Evolutionary conservation across 495 filamentous ascomycete species (phyloP).

Genomic region (Podospora conica): DNA sequence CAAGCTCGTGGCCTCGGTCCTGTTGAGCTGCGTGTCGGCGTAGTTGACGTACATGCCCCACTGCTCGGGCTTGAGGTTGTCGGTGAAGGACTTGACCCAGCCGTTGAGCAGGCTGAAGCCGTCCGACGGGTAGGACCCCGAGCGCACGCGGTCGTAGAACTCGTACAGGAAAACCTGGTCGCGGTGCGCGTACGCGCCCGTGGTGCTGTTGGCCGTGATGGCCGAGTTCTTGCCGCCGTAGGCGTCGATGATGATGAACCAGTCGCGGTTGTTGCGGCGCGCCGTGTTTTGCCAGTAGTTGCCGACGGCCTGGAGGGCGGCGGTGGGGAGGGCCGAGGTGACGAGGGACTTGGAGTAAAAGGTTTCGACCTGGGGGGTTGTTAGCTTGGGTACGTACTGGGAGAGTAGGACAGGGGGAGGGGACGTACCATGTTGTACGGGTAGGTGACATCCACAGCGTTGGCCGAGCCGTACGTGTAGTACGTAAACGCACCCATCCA

Average conservation of each 20-base stretch:
- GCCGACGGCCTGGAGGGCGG: conserved; percentile 30
- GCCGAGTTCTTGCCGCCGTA: conserved; percentile 41
- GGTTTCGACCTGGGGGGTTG: conserved; percentile 35
- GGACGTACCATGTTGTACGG: conserved; percentile 35
- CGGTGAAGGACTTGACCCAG: conserved; percentile 35
- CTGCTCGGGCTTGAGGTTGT: conserved; percentile 22
- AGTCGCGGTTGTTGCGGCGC: conserved; percentile 30
- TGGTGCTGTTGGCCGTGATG: conserved; percentile 28
- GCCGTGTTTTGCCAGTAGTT: conserved; percentile 39
- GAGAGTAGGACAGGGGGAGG: background rate
- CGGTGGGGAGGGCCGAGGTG: conserved; percentile 30
- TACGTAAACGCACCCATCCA: conserved; percentile 39
- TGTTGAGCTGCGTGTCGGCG: conserved; percentile 34
- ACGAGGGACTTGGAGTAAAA: conserved; percentile 43
- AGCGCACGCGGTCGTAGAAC: conserved; percentile 32
- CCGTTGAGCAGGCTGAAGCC: conserved; percentile 35
- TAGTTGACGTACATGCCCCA: conserved; percentile 48
- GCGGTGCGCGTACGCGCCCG: conserved; percentile 33
- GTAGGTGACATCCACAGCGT: conserved; percentile 33
- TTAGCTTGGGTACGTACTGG: background rate
- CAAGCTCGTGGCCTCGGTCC: conserved; percentile 31
- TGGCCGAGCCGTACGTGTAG: conserved; percentile 33
- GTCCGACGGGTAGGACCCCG: conserved; percentile 25
- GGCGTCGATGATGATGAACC: conserved; percentile 42
- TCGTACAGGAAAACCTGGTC: conserved; percentile 35